Evolutionary conservation across 2,329 filamentous ascomycete genomes (phyloP).

Genomic region (Tolypocladium amazonense): DNA sequence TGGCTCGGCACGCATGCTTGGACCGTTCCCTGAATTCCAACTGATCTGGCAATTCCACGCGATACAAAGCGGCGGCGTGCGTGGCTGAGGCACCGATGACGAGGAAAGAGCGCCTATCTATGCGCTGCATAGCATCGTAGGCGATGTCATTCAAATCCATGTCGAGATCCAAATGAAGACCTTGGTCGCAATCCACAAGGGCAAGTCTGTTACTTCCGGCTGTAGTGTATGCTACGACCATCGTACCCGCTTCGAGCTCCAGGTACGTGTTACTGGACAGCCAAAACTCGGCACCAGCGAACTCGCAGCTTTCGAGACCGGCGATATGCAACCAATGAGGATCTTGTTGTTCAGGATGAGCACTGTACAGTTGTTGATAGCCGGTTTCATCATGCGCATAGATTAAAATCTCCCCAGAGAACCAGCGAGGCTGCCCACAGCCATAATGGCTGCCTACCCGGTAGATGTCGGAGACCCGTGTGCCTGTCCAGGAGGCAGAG

Average conservation of each 20-base stretch:
- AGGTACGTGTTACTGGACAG: not conserved
- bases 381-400: not conserved
- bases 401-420: not conserved
- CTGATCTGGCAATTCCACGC: not conserved
- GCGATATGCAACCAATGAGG: not conserved
- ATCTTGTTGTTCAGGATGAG: not conserved
- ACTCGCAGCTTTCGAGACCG: not conserved
- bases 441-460: not conserved
- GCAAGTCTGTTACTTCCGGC: not conserved
- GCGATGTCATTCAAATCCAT: not conserved
- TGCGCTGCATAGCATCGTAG: not conserved
- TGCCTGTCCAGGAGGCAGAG: not conserved
- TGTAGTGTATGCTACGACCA: not conserved
- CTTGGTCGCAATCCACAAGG: not conserved
- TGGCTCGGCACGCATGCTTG: not conserved
- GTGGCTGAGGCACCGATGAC: not conserved
- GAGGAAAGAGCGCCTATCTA: not conserved
- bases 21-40: not conserved
- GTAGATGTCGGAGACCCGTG: not conserved
- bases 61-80: not conserved
- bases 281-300: not conserved
- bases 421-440: not conserved
- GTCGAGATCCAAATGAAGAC: not conserved
- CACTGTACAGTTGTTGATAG: not conserved
- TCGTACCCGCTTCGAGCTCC: not conserved